A percentile compares a stretch with the other conserved stretches of the same genome.
Evolutionary conservation across 768 basidiomycete genomes (phyloP).

Genomic region (Tremella mesenterica): DNA sequence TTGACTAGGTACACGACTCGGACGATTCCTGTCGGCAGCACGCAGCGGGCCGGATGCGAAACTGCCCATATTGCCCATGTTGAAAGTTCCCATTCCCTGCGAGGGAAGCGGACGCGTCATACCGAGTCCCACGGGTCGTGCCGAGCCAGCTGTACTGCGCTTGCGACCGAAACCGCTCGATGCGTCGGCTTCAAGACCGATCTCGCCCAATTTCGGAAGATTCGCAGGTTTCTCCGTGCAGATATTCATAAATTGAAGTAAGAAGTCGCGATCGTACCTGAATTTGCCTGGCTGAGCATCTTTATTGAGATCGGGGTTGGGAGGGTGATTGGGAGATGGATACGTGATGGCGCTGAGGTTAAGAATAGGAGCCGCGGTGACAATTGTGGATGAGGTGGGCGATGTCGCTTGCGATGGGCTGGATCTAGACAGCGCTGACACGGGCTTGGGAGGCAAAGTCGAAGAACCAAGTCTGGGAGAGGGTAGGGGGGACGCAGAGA

Average conservation of each 20-base stretch:
- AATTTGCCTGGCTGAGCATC: conserved; percentile 81
- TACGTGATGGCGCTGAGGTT: conserved; percentile 70
- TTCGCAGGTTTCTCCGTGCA: conserved; percentile 92
- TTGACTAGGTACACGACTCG: conserved; percentile 19
- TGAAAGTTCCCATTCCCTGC: conserved; percentile 43
- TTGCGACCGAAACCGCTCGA: conserved; percentile 49
- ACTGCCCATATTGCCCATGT: conserved; percentile 41
- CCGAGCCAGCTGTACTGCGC: conserved; percentile 15
- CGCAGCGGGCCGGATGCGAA: conserved; percentile 60
- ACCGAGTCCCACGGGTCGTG: not conserved
- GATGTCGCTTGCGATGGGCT: conserved; percentile 1
- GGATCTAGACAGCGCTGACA: conserved; percentile 13
- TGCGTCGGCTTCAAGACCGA: conserved; percentile 73
- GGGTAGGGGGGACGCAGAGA: conserved; percentile 29
- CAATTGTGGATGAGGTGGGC: conserved; percentile 48
- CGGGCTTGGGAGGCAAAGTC: conserved; percentile 38
- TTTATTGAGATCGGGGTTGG: conserved; percentile 72
- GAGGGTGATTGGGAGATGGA: conserved; percentile 73
- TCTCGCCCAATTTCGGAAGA: conserved; percentile 77
- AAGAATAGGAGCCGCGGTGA: conserved; percentile 74
- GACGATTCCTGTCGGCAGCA: conserved; percentile 45
- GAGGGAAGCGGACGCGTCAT: conserved; percentile 5
- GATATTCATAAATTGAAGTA: conserved; percentile 87
- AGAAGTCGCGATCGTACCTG: conserved; percentile 95
- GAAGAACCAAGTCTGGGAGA: conserved; percentile 29